phyloP scores from a whole-genome alignment of 2,329 filamentous ascomycete species.

The Rutstroemia sp. region DNA sequence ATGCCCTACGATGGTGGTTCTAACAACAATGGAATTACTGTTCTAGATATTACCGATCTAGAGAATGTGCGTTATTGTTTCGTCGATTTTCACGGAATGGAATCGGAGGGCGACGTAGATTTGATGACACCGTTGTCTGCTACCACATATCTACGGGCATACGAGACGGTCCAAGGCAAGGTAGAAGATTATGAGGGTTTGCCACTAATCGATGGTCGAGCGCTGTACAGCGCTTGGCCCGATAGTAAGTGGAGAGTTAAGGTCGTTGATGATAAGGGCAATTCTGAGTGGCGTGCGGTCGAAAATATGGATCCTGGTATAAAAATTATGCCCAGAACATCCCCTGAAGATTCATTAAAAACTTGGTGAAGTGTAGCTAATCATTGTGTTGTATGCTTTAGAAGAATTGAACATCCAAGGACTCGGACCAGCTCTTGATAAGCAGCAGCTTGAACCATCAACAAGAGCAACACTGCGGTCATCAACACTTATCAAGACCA shows the following conservation, averaged over 20 bases:
- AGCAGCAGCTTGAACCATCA: neutral
- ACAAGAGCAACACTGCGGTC: neutral
- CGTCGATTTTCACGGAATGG: neutral
- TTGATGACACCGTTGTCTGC: conserved; percentile 1
- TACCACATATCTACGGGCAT: neutral
- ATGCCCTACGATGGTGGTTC: neutral
- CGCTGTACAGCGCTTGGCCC: conserved; percentile 3
- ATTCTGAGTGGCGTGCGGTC: no score
- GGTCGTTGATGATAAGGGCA: neutral
- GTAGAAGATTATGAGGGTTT: neutral
- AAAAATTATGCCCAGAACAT: neutral
- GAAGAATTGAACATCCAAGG: neutral
- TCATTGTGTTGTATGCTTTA: neutral
- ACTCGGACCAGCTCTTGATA: neutral
- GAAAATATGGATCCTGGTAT: neutral
- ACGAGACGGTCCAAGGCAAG: neutral
- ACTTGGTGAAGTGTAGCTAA: no score
- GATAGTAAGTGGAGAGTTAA: neutral
- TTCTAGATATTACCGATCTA: conserved; percentile 21
- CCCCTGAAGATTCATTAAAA: no score
- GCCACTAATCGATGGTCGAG: neutral
- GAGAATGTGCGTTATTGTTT: conserved; percentile 18
- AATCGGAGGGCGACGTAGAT: neutral
- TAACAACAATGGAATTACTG: conserved; percentile 23
- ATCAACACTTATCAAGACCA: neutral